Evolutionary conservation across 2,329 filamentous ascomycete genomes (phyloP), one percentile per base, ranked within the genome.

Genomic region (Sporothrix mexicana): DNA sequence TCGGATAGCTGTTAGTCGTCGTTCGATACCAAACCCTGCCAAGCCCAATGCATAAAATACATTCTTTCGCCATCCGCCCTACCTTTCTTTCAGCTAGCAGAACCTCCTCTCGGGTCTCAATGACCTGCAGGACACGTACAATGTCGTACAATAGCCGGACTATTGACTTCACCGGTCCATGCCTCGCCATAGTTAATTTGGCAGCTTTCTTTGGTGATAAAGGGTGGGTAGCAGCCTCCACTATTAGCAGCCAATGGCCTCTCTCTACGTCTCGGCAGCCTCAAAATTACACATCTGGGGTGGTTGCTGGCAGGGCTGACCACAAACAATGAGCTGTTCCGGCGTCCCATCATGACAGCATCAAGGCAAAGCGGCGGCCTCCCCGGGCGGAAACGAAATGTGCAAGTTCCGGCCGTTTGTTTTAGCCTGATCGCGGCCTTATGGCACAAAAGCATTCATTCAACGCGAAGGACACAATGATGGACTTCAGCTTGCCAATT

Each of bases 391-490:
- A 23, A 13, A 36, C n/a, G 17, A 23, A 17, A 55, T 41, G 49
- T 43, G 45, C 25, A 45, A 17, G 20, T n/a, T 20, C 30, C 12
- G n/a, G 20, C 25, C 15, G 23, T 30, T 49, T 13, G 20, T 53
- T 68, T 62, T 43, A n/a, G 64, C 71, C 71, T 47, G 9, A 72
- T 69, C 20, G 66, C 64, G 64, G 71, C 64, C 71, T 72, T 69
- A 72, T 62, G 45, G 25, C 45, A 43, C 36, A n/a, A 25, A 51
- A 36, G 30, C 3, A 4, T 36, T 36, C 20, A 25, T 25, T 47
- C 20, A 36, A 4, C 41, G 17, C 30, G 8, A 62, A 36, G 23
- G 61, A 36, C 30, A 36, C 30, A 36, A 36, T 36, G 30, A 36
- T 36, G 30, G 30, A 36, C 30, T 36, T 20, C 23, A 51, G 47